phyloP scores from a whole-genome alignment of 805 yeast species.

The Priceomyces fermenticarens region DNA sequence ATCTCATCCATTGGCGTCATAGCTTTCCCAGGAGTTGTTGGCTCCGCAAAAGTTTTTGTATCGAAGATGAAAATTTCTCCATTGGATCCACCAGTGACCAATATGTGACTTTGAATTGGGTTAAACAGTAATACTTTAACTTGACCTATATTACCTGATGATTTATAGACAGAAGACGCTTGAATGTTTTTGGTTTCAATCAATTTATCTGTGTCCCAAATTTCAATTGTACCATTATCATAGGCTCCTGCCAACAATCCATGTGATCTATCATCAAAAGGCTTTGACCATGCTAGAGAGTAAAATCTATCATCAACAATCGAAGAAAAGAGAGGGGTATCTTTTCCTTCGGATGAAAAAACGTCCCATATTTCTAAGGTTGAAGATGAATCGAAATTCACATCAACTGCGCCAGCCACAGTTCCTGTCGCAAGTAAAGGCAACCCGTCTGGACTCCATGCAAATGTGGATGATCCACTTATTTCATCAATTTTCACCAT shows the following conservation, averaged over 20 bases:
- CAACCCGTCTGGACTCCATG: slow-evolving; percentile 80
- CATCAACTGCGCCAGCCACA: slow-evolving; percentile 94
- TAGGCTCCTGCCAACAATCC: slow-evolving; percentile 82
- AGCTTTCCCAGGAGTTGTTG: slow-evolving; percentile 68
- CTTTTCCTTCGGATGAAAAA: slow-evolving; percentile 32
- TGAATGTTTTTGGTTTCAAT: slow-evolving; percentile 37
- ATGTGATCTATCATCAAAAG: slow-evolving; percentile 44
- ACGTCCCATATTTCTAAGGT: slow-evolving; percentile 79
- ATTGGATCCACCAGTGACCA: slow-evolving; percentile 85
- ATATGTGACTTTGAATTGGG: slow-evolving; percentile 62
- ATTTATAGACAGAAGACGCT: slow-evolving; percentile 48
- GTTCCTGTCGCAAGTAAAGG: slow-evolving; percentile 89
- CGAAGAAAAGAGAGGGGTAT: slow-evolving; percentile 34
- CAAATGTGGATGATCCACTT: slow-evolving; percentile 86
- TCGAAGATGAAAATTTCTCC: slow-evolving; percentile 94
- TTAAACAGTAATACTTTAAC: slow-evolving; percentile 76
- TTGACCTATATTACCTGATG: slow-evolving; percentile 60
- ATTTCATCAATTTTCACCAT: slow-evolving; percentile 87
- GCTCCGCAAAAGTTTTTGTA: slow-evolving; percentile 58
- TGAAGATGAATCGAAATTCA: slow-evolving; percentile 76
- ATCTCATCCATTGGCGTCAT: slow-evolving; percentile 81
- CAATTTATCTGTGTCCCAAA: slow-evolving; percentile 68
- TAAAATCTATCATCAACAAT: slow-evolving; percentile 50
- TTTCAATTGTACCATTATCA: slow-evolving; percentile 75
- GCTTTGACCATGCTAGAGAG: slow-evolving; percentile 79